Conservation (phyloP, 371 early-diverging fungal genomes). For the Mortierella sp. region DNA sequence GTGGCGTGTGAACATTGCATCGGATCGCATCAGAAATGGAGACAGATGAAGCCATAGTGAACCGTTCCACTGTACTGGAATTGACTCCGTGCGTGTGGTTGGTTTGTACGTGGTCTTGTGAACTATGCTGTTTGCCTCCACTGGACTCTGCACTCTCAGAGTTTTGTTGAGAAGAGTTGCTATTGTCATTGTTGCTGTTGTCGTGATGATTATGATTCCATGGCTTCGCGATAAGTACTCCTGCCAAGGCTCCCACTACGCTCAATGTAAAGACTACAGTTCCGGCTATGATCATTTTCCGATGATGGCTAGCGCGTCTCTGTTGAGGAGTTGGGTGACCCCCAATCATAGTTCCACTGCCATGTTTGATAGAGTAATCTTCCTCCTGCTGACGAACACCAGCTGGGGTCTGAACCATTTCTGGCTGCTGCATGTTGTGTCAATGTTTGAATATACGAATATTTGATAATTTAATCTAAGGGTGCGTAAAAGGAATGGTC, state of each 20-base stretch:
- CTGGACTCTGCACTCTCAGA: not conserved
- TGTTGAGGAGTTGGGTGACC: not conserved
- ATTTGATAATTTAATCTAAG: not conserved
- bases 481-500: not conserved
- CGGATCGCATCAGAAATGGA: constrained; percentile 13
- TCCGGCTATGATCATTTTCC: constrained; percentile 27
- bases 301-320: constrained; percentile 16
- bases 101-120: not conserved
- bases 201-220: constrained; percentile 25
- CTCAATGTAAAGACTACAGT: constrained; percentile 33
- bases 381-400: not conserved
- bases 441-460: not conserved
- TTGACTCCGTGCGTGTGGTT: not conserved
- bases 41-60: constrained; percentile 21
- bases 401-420: constrained; percentile 9
- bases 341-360: constrained; percentile 9
- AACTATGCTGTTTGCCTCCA: not conserved
- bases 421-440: constrained; percentile 7
- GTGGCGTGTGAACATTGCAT: constrained; percentile 60
- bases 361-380: not conserved
- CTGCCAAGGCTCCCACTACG: constrained; percentile 19
- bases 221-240: constrained; percentile 24
- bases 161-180: not conserved
- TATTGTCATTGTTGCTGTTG: not conserved
- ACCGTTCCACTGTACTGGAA: constrained; percentile 1